A percentile compares a stretch with the other conserved stretches of the same genome.
phyloP scores from a whole-genome alignment of 176 grass and related monocot genomes.

The Bromus sterilis region DNA sequence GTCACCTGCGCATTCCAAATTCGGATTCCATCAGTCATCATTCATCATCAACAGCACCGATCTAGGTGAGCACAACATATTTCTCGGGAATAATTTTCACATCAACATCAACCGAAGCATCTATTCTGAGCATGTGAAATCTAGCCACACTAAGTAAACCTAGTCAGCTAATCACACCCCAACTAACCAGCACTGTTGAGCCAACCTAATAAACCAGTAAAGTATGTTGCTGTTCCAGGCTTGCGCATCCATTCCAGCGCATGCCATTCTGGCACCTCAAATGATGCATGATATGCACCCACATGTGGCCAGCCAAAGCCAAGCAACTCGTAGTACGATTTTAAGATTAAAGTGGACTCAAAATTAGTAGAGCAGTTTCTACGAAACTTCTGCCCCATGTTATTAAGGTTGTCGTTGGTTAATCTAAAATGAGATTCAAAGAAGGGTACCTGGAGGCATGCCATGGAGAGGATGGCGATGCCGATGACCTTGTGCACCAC shows the following conservation, averaged over 20 bases:
- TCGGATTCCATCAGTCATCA: too few relatives aligned
- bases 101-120: neutral
- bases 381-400: neutral
- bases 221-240: neutral
- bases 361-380: neutral
- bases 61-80: too few relatives aligned
- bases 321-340: too few relatives aligned
- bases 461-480: constrained; percentile 46
- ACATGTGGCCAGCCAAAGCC: neutral
- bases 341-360: neutral
- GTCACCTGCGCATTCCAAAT: too few relatives aligned
- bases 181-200: too few relatives aligned
- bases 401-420: neutral
- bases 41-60: too few relatives aligned
- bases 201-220: neutral
- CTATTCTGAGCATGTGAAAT: too few relatives aligned
- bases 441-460: constrained; percentile 72
- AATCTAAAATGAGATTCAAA: neutral
- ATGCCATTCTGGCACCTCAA: neutral
- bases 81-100: too few relatives aligned
- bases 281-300: neutral
- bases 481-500: constrained; percentile 63
- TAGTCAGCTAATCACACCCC: too few relatives aligned
- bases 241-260: neutral
- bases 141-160: too few relatives aligned